Evolutionary conservation across 345 rosid species (phyloP), one percentile per base, ranked within the genome.

Genomic region (Zanthoxylum bungeanum): DNA sequence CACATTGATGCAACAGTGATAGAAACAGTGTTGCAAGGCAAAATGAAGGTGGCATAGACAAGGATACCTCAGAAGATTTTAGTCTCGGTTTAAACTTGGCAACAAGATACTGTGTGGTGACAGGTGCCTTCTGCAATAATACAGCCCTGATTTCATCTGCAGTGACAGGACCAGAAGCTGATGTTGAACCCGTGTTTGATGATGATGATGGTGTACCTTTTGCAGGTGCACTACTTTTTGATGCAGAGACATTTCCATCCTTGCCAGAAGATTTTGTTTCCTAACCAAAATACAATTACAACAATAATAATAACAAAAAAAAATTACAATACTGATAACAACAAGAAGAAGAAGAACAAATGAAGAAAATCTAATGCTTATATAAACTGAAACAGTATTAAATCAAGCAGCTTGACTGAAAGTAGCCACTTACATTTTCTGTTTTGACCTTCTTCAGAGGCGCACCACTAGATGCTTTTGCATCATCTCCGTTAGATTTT

Each of bases 141-240:
- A 92, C 92, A 60, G 93, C 90, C 56, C 92, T 87, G 60, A 95
- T 89, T 82, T 92, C 98, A 12, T 91, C 96, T 82, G 92, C 98
- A 37, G 96, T 86, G 76, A 92, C 97, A 37, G 93, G 92, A 19
- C 89, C 96, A 2, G 92, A 77, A 31, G 83, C 51, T 53, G 87
- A 64, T 21, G 88, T 28, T 31, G 92, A 60, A 0, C 82, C 73
- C 14, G 85, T 50, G 78, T 69, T 89, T 33, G 79, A 58, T 68
- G 88, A 84, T 75, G 93, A 82, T 75, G 92, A 64, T 30, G 77
- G 60, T 69, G 87, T 25, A 71, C 66, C 66, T 80, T 88, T 90
- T 37, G 87, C 31, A 33, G 86, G 39, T 12, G 52, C 56, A 47
- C 75, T 79, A 68, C 87, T 76, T 84, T 82, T 93, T 0, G 86